Evolutionary conservation across 768 basidiomycete genomes (phyloP).

Genomic region (Leccinum uliginosum): DNA sequence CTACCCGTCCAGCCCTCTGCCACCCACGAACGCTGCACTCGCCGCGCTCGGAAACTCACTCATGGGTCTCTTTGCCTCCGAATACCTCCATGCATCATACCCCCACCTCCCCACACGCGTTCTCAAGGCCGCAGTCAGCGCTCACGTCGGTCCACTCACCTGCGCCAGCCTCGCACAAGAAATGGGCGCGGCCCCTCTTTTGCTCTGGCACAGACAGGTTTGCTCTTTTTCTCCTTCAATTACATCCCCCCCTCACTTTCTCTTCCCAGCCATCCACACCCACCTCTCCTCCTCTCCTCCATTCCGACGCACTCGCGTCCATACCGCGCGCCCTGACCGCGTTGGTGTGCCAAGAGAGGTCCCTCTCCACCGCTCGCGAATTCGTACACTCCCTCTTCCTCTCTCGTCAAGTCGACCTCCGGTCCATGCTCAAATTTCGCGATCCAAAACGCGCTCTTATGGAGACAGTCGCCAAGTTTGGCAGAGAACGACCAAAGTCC

Average conservation of each 20-base stretch:
- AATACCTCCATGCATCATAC: conserved; percentile 74
- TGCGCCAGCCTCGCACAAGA: conserved; percentile 84
- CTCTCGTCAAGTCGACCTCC: conserved; percentile 76
- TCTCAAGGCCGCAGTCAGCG: conserved; percentile 85
- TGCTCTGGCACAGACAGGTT: conserved; percentile 81
- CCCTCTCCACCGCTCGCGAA: conserved; percentile 78
- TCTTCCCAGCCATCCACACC: conserved; percentile 43
- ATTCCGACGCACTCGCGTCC: conserved; percentile 85
- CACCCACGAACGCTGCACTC: conserved; percentile 71
- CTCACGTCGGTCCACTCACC: conserved; percentile 83
- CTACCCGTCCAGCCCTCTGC: conserved; percentile 49
- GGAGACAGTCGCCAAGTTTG: conserved; percentile 68
- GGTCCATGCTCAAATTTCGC: conserved; percentile 72
- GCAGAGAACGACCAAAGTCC: conserved; percentile 61
- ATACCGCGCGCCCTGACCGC: conserved; percentile 85
- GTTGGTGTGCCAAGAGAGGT: conserved; percentile 83
- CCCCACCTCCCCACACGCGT: conserved; percentile 92
- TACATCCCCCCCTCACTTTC: background rate
- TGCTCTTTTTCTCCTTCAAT: conserved; percentile 10
- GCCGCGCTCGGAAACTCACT: conserved; percentile 79
- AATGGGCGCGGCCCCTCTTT: conserved; percentile 70
- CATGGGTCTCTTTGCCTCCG: conserved; percentile 85
- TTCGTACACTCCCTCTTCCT: conserved; percentile 91
- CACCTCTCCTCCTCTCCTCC: conserved; percentile 51
- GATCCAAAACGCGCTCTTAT: conserved; percentile 76